Percentiles rank a stretch among this genome's conserved stretches.
Evolutionary conservation across 2,329 filamentous ascomycete genomes (phyloP).

Genomic region (Pestalotiopsis fici): DNA sequence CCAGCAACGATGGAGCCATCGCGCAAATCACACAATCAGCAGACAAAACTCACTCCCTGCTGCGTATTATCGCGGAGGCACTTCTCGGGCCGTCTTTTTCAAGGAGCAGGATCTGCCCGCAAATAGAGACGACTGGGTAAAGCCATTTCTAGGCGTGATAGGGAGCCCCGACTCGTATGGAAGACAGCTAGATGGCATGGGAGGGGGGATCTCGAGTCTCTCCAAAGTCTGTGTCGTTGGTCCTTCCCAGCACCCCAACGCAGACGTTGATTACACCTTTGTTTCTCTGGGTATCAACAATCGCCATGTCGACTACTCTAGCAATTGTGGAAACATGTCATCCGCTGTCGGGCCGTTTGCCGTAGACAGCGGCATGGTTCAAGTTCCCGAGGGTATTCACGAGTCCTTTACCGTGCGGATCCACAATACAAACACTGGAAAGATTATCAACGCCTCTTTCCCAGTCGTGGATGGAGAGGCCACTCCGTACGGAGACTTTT

Average conservation of each 20-base stretch:
- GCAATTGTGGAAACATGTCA: constrained; percentile 78
- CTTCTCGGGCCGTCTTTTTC: not conserved
- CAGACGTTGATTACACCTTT: constrained; percentile 72
- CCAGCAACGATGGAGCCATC: not conserved
- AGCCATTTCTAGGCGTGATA: not conserved
- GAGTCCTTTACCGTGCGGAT: constrained; percentile 58
- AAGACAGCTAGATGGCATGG: not conserved
- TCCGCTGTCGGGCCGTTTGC: constrained; percentile 67
- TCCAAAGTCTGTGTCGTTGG: not conserved
- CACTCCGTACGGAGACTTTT: constrained; percentile 52
- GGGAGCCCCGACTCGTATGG: not conserved
- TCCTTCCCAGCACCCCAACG: not conserved
- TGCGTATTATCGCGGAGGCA: not conserved
- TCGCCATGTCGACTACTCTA: constrained; percentile 61
- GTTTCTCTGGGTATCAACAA: constrained; percentile 67
- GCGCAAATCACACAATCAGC: not conserved
- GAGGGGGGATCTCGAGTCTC: not conserved
- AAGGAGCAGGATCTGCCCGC: not conserved
- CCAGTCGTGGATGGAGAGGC: constrained; percentile 48
- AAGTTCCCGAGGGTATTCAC: not conserved
- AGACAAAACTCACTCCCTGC: not conserved
- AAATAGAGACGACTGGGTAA: not conserved
- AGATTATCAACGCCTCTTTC: constrained; percentile 62
- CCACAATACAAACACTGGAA: constrained; percentile 71
- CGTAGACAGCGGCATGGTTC: constrained; percentile 28